Percentiles rank a stretch among this genome's conserved stretches.
phyloP scores from a whole-genome alignment of 768 basidiomycete species.

The Lentinula sp. region DNA sequence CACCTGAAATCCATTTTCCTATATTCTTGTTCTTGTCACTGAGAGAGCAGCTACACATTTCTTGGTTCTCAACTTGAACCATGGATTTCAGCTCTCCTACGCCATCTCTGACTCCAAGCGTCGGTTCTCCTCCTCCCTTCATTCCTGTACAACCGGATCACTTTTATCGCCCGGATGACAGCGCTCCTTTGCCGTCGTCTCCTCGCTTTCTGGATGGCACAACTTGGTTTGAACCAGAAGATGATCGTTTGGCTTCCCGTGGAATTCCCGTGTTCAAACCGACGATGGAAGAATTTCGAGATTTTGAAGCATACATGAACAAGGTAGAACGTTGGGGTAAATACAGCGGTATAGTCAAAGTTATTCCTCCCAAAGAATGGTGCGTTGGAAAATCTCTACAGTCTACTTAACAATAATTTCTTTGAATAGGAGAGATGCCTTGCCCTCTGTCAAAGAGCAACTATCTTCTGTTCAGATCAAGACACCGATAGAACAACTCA shows the following conservation, averaged over 20 bases:
- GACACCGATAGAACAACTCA: slow-evolving; percentile 90
- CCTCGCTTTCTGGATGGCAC: slow-evolving; percentile 52
- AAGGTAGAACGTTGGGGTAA: slow-evolving; percentile 87
- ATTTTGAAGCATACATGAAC: slow-evolving; percentile 90
- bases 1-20: not conserved
- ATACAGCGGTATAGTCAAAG: slow-evolving; percentile 89
- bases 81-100: slow-evolving; percentile 10
- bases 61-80: not conserved
- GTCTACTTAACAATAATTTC: slow-evolving; percentile 11
- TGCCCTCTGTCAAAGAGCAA: slow-evolving; percentile 69
- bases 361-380: slow-evolving; percentile 96
- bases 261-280: slow-evolving; percentile 98
- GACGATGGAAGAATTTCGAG: slow-evolving; percentile 82
- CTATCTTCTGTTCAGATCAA: slow-evolving; percentile 73
- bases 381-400: slow-evolving; percentile 30
- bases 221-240: slow-evolving; percentile 68
- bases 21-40: not conserved
- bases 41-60: not conserved
- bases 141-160: slow-evolving; percentile 69
- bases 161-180: slow-evolving; percentile 61
- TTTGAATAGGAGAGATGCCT: slow-evolving; percentile 51
- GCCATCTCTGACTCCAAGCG: slow-evolving; percentile 38
- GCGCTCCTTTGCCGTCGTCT: slow-evolving; percentile 44
- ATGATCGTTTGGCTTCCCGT: slow-evolving; percentile 74
- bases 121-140: slow-evolving; percentile 44